These are phyloP conservation scores for Hemisphaericaspora lyxosophila DNA, from an alignment of 1,139 yeast species.

Conservation along the genomic window DNA sequence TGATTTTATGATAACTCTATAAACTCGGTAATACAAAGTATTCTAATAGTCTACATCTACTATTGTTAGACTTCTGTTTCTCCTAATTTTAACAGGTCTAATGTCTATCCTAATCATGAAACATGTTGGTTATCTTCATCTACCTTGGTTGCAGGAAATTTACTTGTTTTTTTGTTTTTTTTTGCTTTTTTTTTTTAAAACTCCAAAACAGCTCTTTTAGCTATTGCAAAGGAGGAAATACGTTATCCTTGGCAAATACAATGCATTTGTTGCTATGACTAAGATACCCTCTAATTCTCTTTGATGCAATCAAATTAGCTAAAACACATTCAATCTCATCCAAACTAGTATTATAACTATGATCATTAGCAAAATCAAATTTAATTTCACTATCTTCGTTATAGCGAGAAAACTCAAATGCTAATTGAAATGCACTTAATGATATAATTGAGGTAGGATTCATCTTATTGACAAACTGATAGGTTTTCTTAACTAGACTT, in stretches of 20 bases:
- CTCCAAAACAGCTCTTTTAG: neutral
- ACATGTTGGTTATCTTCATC: too few species aligned
- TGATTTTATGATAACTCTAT: too few species aligned
- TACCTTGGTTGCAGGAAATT: neutral
- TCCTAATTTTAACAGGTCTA: too few species aligned
- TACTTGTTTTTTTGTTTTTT: neutral
- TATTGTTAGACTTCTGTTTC: too few species aligned
- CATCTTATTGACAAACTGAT: slow-evolving; percentile 29
- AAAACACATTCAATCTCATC: slow-evolving; percentile 71
- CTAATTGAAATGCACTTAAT: slow-evolving; percentile 46
- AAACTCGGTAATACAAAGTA: too few species aligned
- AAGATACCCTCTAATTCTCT: slow-evolving; percentile 76
- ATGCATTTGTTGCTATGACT: slow-evolving; percentile 73
- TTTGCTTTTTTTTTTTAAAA: neutral
- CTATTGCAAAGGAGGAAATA: slow-evolving; percentile 53
- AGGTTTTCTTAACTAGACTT: slow-evolving; percentile 52
- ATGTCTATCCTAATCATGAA: too few species aligned
- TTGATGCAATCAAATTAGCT: slow-evolving; percentile 64
- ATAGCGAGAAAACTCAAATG: slow-evolving; percentile 40
- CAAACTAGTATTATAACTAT: slow-evolving; percentile 17
- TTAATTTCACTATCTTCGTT: slow-evolving; percentile 13
- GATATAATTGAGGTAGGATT: slow-evolving; percentile 48
- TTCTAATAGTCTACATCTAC: too few species aligned
- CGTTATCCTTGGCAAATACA: slow-evolving; percentile 71
- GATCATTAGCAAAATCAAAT: slow-evolving; percentile 11